Evolutionary conservation across 225 moss, liverwort and hornwort species (phyloP).

Genomic region (Physcomitrium patens): DNA sequence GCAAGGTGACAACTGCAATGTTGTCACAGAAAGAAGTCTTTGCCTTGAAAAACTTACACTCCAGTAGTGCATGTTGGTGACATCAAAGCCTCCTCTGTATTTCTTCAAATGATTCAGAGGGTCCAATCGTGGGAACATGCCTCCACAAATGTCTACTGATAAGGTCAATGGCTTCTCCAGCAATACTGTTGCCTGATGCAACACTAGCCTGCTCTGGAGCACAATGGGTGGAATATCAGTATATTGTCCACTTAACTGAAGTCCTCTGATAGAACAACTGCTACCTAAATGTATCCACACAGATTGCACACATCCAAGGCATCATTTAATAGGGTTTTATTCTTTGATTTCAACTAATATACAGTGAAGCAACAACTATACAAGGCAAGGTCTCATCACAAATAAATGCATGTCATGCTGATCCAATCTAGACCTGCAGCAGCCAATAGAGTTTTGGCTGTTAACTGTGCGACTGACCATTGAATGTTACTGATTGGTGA

Average conservation of each 20-base stretch:
- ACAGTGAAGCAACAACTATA: neutral
- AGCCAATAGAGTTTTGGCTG: too few relatives aligned
- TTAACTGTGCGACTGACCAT: too few relatives aligned
- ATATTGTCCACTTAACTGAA: neutral
- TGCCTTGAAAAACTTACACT: slow-evolving; percentile 27
- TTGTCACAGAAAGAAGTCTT: neutral
- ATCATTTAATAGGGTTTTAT: neutral
- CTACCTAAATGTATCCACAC: neutral
- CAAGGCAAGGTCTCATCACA: neutral
- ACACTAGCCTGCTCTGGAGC: slow-evolving; percentile 3
- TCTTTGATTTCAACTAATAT: neutral
- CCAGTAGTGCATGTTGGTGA: slow-evolving; percentile 40
- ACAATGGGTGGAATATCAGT: neutral
- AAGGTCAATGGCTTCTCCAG: slow-evolving; percentile 10
- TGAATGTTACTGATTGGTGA: too few relatives aligned
- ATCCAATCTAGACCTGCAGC: too few relatives aligned
- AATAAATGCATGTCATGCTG: neutral
- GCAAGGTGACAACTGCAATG: neutral
- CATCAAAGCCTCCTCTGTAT: slow-evolving; percentile 38
- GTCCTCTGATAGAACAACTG: neutral
- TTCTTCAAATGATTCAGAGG: slow-evolving; percentile 32
- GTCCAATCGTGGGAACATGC: slow-evolving; percentile 36
- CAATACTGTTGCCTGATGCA: neutral
- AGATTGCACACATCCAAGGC: neutral
- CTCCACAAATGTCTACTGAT: slow-evolving; percentile 17